Evolutionary conservation across 192 early-diverging fungal species (phyloP).

Genomic region (Backusella morwellensis): DNA sequence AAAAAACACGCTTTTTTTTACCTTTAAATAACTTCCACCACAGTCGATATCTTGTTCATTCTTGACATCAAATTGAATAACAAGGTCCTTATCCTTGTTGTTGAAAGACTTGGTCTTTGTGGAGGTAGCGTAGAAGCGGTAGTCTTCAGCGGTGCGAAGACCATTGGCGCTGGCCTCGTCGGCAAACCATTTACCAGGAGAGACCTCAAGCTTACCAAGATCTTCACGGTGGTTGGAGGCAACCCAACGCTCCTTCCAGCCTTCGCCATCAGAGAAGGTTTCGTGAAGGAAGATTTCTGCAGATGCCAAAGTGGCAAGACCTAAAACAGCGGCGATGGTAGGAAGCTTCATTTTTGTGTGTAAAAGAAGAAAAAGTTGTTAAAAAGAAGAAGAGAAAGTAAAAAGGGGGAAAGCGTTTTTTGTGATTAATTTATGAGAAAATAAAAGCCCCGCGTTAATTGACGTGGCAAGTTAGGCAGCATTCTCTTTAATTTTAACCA

Average conservation of each 20-base stretch:
- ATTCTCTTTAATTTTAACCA: constrained; percentile 5
- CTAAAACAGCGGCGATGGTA: constrained; percentile 39
- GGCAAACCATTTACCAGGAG: constrained; percentile 72
- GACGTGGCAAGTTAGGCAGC: background rate
- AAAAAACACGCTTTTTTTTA: constrained; percentile 12
- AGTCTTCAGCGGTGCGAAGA: constrained; percentile 79
- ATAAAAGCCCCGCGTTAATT: constrained; percentile 16
- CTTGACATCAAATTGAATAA: constrained; percentile 91
- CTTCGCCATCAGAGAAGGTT: constrained; percentile 65
- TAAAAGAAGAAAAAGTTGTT: constrained; percentile 13
- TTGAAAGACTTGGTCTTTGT: constrained; percentile 72
- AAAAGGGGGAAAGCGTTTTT: background rate
- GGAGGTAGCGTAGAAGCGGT: constrained; percentile 83
- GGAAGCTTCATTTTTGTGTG: constrained; percentile 36
- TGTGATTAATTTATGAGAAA: background rate
- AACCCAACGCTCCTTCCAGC: constrained; percentile 72
- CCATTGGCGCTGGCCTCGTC: constrained; percentile 67
- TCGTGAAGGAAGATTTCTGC: constrained; percentile 87
- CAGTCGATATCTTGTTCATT: constrained; percentile 90
- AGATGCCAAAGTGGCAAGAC: constrained; percentile 31
- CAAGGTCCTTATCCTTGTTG: constrained; percentile 80
- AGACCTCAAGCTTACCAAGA: constrained; percentile 72
- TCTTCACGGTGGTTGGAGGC: constrained; percentile 62
- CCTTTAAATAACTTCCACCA: constrained; percentile 88
- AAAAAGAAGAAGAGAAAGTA: constrained; percentile 9